Conservation (phyloP, 139 green algal species). For the Chlamydomonas sp. region DNA sequence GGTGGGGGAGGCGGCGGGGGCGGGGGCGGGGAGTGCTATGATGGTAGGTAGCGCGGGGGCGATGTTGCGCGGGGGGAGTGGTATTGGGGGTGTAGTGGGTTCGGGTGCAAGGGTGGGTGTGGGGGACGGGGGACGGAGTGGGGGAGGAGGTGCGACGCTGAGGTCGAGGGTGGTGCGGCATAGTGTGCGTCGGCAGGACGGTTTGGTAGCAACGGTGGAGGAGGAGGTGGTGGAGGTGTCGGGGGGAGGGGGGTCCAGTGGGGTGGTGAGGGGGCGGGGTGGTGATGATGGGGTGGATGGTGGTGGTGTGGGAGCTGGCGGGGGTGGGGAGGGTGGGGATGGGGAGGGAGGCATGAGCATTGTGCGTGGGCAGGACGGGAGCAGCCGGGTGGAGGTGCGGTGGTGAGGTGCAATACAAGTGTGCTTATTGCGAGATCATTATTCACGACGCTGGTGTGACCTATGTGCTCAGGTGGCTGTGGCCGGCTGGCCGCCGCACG, state of each 20-base stretch:
- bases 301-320: background rate
- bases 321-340: background rate
- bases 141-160: slow-evolving; percentile 26
- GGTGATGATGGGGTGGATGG: background rate
- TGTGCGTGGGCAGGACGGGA: background rate
- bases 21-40: background rate
- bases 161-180: background rate
- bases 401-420: background rate
- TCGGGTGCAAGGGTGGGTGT: background rate
- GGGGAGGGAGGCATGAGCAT: slow-evolving; percentile 13
- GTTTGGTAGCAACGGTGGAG: slow-evolving; percentile 23
- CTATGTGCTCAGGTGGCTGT: too few species aligned
- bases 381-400: background rate
- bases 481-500: too few species aligned
- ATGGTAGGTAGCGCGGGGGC: background rate
- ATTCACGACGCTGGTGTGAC: too few species aligned
- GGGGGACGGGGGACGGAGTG: background rate
- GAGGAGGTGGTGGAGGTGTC: slow-evolving; percentile 27
- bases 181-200: slow-evolving; percentile 11
- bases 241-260: background rate
- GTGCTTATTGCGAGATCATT: background rate
- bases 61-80: background rate
- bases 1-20: background rate
- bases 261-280: background rate
- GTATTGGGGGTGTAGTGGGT: background rate